Evolutionary conservation across 164 flowering plant species (phyloP), one percentile per base, ranked within the genome.

Genomic region (Brasenia schreberi): DNA sequence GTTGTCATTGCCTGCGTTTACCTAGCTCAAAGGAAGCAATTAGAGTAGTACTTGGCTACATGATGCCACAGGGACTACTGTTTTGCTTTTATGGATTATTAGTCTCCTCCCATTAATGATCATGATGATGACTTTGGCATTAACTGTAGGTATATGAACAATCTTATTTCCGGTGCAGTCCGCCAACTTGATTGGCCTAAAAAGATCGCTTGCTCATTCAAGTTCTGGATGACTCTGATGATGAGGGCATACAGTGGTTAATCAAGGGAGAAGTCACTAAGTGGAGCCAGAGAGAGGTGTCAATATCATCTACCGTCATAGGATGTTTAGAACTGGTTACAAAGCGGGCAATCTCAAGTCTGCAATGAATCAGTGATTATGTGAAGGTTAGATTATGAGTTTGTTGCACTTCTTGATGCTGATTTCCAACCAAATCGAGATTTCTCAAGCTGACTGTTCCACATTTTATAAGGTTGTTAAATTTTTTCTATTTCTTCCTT

Each of bases 331-430:
- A 73, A 91, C 91, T n/a, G 98, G 98, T 4, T 93, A 93, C 67
- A 93, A 93, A 66, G 98, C 98, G n/a, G 98, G 98, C 5, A 93
- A 93, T 81, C 95, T 93, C 68, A 93, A 93, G 75, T 89, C 96
- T 19, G 98, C 97, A 23, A 93, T 93, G 98, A 85, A 73, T n/a
- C 75, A 87, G 96, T 68, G 84, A 88, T 76, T 90, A 86, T 68
- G 97, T 90, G 19, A 90, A 87, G 73, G n/a, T n/a, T n/a, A n/a
- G 96, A 85, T 61, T 93, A 90, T 66, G 96, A 92, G 61, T 92
- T 83, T 72, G 98, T 92, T 52, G 84, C 92, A 73, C 90, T 92
- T 59, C 90, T 92, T 66, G 98, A 92, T 71, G 97, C 98, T 7
- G 98, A 93, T 82, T 93, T 93, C 68, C 98, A 93, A 75, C 98